Conservation (phyloP, 176 grass and related monocot species). For the Alloteropsis semialata region DNA sequence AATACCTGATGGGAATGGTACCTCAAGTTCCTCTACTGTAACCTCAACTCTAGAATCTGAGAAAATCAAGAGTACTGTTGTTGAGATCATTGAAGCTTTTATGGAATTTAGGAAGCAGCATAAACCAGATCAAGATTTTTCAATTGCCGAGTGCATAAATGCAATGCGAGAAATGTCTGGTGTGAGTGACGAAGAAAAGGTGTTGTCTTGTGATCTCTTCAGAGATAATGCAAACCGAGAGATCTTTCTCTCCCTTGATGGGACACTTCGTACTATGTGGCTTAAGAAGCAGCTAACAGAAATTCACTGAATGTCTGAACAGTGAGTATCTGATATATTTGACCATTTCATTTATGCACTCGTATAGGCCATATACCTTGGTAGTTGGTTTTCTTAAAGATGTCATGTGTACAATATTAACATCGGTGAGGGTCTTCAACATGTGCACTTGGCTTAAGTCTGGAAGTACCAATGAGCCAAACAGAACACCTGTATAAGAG, state of each 20-base stretch:
- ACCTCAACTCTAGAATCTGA: background rate
- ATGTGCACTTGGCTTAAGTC: background rate
- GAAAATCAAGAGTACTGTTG: background rate
- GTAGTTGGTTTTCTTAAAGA: background rate
- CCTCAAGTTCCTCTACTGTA: background rate
- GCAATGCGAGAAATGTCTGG: background rate
- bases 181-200: background rate
- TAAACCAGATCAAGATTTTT: background rate
- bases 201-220: background rate
- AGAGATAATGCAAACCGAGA: background rate
- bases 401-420: background rate
- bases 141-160: background rate
- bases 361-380: background rate
- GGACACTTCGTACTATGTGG: background rate
- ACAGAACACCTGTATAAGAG: background rate
- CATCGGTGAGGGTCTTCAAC: background rate
- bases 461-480: background rate
- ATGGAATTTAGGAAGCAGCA: background rate
- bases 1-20: background rate
- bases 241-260: slow-evolving; percentile 6
- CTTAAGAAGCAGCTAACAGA: background rate
- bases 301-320: background rate
- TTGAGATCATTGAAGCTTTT: background rate
- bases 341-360: background rate
- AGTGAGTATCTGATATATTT: background rate